Base-by-base conservation (phyloP, 257 asterid genomes). In the Solanum paucissectum region DNA sequence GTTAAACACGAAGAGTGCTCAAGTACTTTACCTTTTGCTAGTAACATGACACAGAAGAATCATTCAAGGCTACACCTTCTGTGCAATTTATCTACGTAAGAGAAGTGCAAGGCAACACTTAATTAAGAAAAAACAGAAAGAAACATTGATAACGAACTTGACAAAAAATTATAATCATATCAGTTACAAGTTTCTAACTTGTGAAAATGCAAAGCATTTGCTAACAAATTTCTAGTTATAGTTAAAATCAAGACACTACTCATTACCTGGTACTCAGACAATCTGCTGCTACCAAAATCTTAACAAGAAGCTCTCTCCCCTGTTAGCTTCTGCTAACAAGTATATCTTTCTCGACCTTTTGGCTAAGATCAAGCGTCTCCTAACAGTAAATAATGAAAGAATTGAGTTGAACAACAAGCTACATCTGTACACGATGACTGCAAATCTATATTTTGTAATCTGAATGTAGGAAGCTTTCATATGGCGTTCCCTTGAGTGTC, bases 401-500 rank as follows among this genome's bases (percentile, higher is more conserved):
- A 89, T 58, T 89, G 84, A 40, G 85, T 77, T 58, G 72, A 14
- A 44, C 44, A 49, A 49, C 29, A 32, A 82, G 86, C 42, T 49
- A 82, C 86, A 49, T 18, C 38, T 88, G 86, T 82, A 71, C 87
- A 89, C 84, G 38, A 82, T 0, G 25, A 82, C 85, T 82, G 86
- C 32, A 49, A 49, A 32, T 29, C 90, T 92, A 94, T 88, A 92
- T 83, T 92, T 91, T 87, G 91, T 96, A 95, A 92, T 96, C 98
- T 44, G 92, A 88, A 10, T 86, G 83, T 40, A 97, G 90, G 88
- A 88, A 97, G 90, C 91, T 91, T 87, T 95, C 93, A 29, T 93
- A 97, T 34, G 86, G 94, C 6, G 99, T 95, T 87, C 98, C 99
- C 90, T 90, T 91, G 69, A 97, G 98, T 7, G 94, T 87, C 86